phyloP scores from a whole-genome alignment of 805 yeast species.

The Candida ovalis region DNA sequence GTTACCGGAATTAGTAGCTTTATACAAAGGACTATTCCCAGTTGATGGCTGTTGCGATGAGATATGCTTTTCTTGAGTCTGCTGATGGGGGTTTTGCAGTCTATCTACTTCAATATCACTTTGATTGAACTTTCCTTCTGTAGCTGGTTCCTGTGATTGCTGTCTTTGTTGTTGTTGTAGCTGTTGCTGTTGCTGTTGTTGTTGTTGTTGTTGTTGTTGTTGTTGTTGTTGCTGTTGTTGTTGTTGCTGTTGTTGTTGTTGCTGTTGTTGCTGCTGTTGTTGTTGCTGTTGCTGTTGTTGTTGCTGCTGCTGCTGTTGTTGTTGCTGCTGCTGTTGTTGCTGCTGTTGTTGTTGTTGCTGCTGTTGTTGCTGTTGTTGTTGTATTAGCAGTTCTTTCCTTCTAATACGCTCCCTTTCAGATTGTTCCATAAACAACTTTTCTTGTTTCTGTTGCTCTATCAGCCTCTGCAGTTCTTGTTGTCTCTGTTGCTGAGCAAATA shows the following conservation, averaged over 20 bases:
- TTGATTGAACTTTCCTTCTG: no score
- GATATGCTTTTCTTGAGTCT: not conserved
- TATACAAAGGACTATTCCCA: not conserved
- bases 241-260: not conserved
- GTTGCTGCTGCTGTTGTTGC: not conserved
- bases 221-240: not conserved
- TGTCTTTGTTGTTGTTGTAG: not conserved
- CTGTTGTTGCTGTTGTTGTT: not conserved
- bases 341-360: not conserved
- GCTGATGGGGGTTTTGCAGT: not conserved
- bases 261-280: not conserved
- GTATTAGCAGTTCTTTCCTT: not conserved
- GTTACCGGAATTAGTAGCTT: conserved; percentile 3
- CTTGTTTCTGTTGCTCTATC: not conserved
- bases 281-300: not conserved
- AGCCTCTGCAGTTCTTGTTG: conserved; percentile 1
- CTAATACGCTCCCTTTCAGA: not conserved
- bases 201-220: not conserved
- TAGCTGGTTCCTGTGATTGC: not conserved
- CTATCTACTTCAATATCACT: no score
- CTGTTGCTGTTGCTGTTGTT: not conserved
- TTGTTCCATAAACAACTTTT: not conserved
- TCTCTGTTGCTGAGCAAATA: not conserved
- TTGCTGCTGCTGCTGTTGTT: not conserved
- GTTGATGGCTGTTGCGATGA: not conserved